Percentiles rank a stretch among this genome's conserved stretches.
Evolutionary conservation across 1,139 yeast genomes (phyloP).

Genomic region (Starmera stellimalicola): DNA sequence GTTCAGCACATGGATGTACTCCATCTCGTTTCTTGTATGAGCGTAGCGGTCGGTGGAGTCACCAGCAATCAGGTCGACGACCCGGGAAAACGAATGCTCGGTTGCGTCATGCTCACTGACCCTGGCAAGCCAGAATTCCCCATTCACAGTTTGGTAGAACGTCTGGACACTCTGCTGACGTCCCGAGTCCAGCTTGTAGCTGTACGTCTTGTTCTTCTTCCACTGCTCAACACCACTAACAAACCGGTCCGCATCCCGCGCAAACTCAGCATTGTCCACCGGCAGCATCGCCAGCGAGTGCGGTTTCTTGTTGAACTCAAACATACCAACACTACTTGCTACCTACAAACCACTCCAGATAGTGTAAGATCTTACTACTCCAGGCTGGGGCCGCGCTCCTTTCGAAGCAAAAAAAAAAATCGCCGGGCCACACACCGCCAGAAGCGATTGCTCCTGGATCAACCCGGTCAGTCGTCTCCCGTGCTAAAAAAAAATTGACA

Average conservation of each 20-base stretch:
- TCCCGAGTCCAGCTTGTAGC: constrained; percentile 17
- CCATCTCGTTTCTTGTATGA: constrained; percentile 21
- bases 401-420: too few relatives aligned
- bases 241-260: constrained; percentile 18
- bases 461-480: constrained; percentile 3
- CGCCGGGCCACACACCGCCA: too few relatives aligned
- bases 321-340: too few relatives aligned
- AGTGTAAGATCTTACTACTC: too few relatives aligned
- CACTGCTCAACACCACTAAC: constrained; percentile 18
- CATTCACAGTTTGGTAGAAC: constrained; percentile 24
- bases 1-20: constrained; percentile 22
- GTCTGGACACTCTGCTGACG: constrained; percentile 25
- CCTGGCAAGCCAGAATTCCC: constrained; percentile 39
- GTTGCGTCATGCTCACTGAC: constrained; percentile 28
- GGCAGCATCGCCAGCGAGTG: constrained; percentile 15
- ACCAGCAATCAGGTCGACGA: constrained; percentile 26
- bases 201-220: constrained; percentile 23
- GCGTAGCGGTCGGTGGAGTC: constrained; percentile 14
- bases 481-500: not conserved
- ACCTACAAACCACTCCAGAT: too few relatives aligned
- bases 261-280: constrained; percentile 12
- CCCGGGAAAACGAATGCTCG: constrained; percentile 28
- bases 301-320: constrained; percentile 11
- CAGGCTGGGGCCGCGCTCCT: too few relatives aligned
- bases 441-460: not conserved